A percentile compares a stretch with the other conserved stretches of the same genome.
Conservation (phyloP, 805 yeast genomes). For the Yarrowia divulgata region DNA sequence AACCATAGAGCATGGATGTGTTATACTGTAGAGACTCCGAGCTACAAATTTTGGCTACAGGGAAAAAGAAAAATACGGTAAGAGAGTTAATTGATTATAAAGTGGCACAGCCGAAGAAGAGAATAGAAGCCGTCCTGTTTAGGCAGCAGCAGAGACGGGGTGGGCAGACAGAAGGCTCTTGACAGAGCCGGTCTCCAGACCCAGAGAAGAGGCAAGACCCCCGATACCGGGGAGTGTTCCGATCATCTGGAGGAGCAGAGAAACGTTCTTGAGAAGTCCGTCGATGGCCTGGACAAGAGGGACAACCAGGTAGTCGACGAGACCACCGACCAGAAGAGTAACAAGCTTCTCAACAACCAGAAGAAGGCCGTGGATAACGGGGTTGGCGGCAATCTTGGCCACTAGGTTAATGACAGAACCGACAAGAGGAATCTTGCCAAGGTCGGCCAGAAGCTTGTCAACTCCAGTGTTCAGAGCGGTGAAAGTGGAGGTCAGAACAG, state of each 20-base stretch:
- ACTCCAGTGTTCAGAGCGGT: conserved; percentile 28
- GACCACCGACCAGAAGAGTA: conserved; percentile 35
- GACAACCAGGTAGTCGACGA: conserved; percentile 35
- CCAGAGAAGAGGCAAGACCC: conserved; percentile 8
- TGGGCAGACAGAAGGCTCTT: conserved; percentile 23
- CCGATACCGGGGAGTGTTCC: conserved; percentile 18
- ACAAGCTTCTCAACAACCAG: conserved; percentile 28
- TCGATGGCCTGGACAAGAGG: conserved; percentile 39
- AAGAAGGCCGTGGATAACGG: conserved; percentile 31
- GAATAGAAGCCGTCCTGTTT: background rate
- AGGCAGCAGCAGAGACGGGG: conserved; percentile 8
- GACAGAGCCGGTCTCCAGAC: conserved; percentile 2
- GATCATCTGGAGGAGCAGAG: conserved; percentile 20
- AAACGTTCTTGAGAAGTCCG: conserved; percentile 20
- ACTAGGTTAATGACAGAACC: conserved; percentile 13
- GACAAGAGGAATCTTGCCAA: conserved; percentile 30
- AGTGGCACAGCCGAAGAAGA: conserved; percentile 15
- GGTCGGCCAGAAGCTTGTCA: conserved; percentile 35
- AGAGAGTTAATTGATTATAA: background rate
- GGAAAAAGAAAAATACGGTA: background rate
- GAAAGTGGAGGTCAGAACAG: conserved; percentile 28
- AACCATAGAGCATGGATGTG: no score
- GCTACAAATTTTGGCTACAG: no score
- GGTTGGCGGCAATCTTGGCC: conserved; percentile 28
- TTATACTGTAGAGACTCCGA: no score